A percentile compares a stretch with the other conserved stretches of the same genome.
These are phyloP conservation scores for Tolypocladium endophyticum DNA, from an alignment of 2,329 filamentous ascomycete genomes.

Conservation along the genomic window DNA sequence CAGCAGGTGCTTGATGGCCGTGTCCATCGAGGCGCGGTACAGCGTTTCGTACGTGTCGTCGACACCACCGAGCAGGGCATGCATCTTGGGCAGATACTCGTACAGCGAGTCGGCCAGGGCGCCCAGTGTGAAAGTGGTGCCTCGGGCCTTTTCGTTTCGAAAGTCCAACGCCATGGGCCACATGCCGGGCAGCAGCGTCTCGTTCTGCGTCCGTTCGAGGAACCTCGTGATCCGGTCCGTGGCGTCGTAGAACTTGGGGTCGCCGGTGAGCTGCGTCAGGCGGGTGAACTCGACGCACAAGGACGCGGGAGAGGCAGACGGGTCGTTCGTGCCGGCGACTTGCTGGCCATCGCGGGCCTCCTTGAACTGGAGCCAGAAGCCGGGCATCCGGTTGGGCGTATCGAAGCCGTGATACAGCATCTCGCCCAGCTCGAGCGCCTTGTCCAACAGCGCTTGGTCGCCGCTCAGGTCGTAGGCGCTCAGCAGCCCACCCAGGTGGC, in stretches of 20 bases:
- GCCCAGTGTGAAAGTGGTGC: constrained; percentile 38
- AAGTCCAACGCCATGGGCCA: constrained; percentile 60
- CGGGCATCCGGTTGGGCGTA: constrained; percentile 41
- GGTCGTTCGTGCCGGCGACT: constrained; percentile 37
- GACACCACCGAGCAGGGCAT: constrained; percentile 54
- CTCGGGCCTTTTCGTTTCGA: constrained; percentile 40
- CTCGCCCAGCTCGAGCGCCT: constrained; percentile 41
- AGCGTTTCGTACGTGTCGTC: constrained; percentile 51
- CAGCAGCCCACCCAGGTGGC: constrained; percentile 41
- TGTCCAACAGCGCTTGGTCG: constrained; percentile 32
- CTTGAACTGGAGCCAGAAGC: constrained; percentile 34
- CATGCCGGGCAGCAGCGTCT: constrained; percentile 63
- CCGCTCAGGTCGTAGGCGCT: constrained; percentile 39
- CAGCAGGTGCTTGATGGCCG: constrained; percentile 51
- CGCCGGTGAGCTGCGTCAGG: constrained; percentile 60
- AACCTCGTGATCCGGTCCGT: constrained; percentile 62
- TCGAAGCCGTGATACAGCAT: constrained; percentile 45
- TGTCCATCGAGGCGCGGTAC: constrained; percentile 54
- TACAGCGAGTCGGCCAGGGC: constrained; percentile 48
- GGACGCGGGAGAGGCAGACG: constrained; percentile 46
- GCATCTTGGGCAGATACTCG: constrained; percentile 52
- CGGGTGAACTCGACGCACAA: constrained; percentile 66
- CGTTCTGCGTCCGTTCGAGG: constrained; percentile 57
- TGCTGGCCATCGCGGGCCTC: constrained; percentile 32
- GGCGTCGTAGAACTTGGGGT: constrained; percentile 68